Percentiles rank a stretch among this genome's conserved stretches.
These are phyloP conservation scores for Leucocoprinus sp. DNA, from an alignment of 768 basidiomycete species.

Conservation along the genomic window DNA sequence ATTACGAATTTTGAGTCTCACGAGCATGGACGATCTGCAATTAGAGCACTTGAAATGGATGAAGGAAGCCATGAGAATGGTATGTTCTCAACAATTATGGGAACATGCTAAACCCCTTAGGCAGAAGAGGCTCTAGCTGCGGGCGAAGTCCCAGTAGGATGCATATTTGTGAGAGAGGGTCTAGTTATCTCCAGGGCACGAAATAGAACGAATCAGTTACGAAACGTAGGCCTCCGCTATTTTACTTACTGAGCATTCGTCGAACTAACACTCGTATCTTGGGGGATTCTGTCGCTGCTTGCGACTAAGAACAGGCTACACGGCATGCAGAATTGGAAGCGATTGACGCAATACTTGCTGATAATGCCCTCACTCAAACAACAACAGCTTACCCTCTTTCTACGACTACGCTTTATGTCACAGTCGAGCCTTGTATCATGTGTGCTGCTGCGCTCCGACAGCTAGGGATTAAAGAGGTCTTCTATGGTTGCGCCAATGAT, in stretches of 20 bases:
- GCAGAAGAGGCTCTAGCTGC: slow-evolving; percentile 80
- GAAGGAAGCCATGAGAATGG: slow-evolving; percentile 79
- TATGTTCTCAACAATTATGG: slow-evolving; percentile 22
- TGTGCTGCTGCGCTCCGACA: slow-evolving; percentile 94
- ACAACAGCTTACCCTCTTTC: slow-evolving; percentile 54
- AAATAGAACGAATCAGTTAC: slow-evolving; percentile 90
- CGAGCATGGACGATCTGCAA: neutral
- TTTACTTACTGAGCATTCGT: slow-evolving; percentile 5
- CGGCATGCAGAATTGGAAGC: slow-evolving; percentile 97
- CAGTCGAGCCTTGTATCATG: slow-evolving; percentile 99
- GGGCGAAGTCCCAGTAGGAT: slow-evolving; percentile 93
- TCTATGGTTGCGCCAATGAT: slow-evolving; percentile 92
- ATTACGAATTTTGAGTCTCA: too few relatives aligned
- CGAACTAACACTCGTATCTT: neutral
- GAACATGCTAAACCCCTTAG: slow-evolving; percentile 25
- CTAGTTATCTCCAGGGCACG: slow-evolving; percentile 75
- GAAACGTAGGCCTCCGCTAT: slow-evolving; percentile 53
- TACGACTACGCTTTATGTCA: slow-evolving; percentile 86
- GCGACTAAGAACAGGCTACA: slow-evolving; percentile 57
- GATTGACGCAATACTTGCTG: slow-evolving; percentile 77
- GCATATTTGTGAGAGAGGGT: slow-evolving; percentile 83
- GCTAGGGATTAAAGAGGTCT: slow-evolving; percentile 83
- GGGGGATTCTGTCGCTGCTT: neutral
- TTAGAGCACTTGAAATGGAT: slow-evolving; percentile 57
- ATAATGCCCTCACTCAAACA: slow-evolving; percentile 47